A percentile compares a stretch with the other conserved stretches of the same genome.
These are phyloP conservation scores for Plasmodiophora brassicae DNA, from an alignment of 208 protist genomes.

Conservation along the genomic window DNA sequence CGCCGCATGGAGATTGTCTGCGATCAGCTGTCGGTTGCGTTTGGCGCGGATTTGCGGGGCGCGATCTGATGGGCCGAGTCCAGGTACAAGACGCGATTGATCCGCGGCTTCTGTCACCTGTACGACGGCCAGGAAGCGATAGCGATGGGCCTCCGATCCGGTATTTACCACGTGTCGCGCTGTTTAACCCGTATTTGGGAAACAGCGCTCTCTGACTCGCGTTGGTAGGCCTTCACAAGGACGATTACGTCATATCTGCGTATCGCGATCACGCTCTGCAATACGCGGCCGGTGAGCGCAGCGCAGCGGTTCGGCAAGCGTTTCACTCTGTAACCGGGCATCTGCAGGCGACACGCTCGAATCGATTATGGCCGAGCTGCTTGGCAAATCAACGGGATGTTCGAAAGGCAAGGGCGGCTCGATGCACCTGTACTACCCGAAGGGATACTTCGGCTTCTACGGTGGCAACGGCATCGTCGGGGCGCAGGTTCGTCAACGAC, in stretches of 20 bases:
- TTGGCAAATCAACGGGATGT: constrained; percentile 70
- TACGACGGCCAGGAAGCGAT: constrained; percentile 84
- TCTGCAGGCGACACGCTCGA: constrained; percentile 72
- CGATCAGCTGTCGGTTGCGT: background rate
- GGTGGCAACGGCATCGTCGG: constrained; percentile 97
- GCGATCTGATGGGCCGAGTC: constrained; percentile 69
- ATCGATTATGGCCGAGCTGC: constrained; percentile 82
- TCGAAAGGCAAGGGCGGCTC: constrained; percentile 85
- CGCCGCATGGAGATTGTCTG: constrained; percentile 81
- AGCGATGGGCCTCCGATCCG: background rate
- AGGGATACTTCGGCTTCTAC: constrained; percentile 86
- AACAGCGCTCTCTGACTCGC: no score
- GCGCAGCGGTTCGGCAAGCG: background rate
- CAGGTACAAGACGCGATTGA: constrained; percentile 90
- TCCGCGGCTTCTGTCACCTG: constrained; percentile 95
- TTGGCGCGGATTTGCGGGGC: no score
- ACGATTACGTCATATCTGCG: background rate
- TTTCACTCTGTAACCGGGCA: constrained; percentile 30
- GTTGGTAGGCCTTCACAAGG: background rate
- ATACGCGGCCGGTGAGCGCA: background rate
- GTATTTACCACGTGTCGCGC: background rate
- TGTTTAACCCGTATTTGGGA: no score
- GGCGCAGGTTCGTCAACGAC: constrained; percentile 61
- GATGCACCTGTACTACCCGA: constrained; percentile 93
- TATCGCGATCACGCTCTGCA: background rate